Evolutionary conservation across 495 filamentous ascomycete genomes (phyloP), one percentile per base, ranked within the genome.

Genomic region (Neurospora hispaniola): DNA sequence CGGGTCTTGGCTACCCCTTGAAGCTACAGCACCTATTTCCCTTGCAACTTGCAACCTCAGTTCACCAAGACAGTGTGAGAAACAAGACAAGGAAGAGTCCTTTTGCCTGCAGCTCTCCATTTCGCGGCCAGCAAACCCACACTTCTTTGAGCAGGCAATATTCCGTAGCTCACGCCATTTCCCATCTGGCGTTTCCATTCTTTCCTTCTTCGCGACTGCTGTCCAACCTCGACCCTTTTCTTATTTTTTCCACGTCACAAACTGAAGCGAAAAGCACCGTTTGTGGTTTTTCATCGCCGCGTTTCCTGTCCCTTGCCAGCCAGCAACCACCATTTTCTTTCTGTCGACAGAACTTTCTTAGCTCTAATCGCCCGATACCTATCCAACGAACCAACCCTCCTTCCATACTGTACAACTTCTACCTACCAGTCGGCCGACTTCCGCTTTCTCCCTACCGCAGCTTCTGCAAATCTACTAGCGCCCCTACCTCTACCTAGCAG

Each of bases 111-210:
- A 66, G 54, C 54, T 66, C 54, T 18, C 54, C 54, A 66, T 66
- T 66, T 66, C 54, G 54, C 54, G 54, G 54, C 54, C 14, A 66
- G 54, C 54, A 66, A 66, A 18, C 54, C 54, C 54, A 66, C 54
- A 66, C 27, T 66, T 66, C 54, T 66, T 66, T 66, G 54, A 66
- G 54, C 54, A 66, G 54, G 54, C 54, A 66, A 66, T 66, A 35
- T 66, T 66, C 54, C 54, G 54, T 66, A 66, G 54, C 54, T 66
- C 54, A 66, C 54, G 54, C 54, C 54, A 66, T 66, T 66, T 66
- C 54, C 54, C 16, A 31, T 35, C 54, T 62, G 27, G 12, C 54
- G 16, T 62, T 62, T 62, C 27, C 54, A 35, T 62, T 62, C 54
- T 62, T 62, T 66, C 54, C 54, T 66, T 66, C 54, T 66, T 66